Base-by-base conservation (phyloP, 1,139 yeast species). In the Meyerozyma elateridarum region DNA sequence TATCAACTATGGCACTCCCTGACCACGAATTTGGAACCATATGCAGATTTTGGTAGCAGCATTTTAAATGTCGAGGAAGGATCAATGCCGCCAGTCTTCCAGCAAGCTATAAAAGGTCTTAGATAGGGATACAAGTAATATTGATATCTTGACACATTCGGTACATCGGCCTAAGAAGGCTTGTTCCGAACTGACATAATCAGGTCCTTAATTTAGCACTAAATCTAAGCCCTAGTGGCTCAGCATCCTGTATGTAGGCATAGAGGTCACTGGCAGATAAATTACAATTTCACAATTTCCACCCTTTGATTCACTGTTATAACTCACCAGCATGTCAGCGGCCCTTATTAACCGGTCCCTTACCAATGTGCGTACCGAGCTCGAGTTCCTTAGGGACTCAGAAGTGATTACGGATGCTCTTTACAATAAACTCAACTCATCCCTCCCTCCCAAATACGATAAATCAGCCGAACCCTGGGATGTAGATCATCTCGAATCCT, bases 301-400 rank as follows among this genome's bases (percentile, higher is more conserved):
- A n/a, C n/a, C n/a, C n/a, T n/a, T n/a, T n/a, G n/a, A n/a, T n/a
- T n/a, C n/a, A n/a, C n/a, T n/a, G n/a, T n/a, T n/a, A n/a, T n/a
- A n/a, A n/a, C n/a, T 19, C 28, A 13, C 5, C 25, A 33, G 11
- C 21, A 68, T 67, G 73, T 64, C 73, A 7, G 70, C 76, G 8
- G 83, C 93, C 1, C 63, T 77, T 32, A 75, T 85, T 39, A 85
- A 85, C 61, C 77, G 95, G 49, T 84, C 95, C 3, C 60, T 85
- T 41, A 77, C 89, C 3, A 77, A 80, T 9, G 64, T 85, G 36
- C 76, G 77, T 55, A 85, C 88, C 8, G 85, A 88, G 53, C 72
- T 88, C 33, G 95, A 85, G 54, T 87, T 87, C 52, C 66, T 88
- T 33, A 64, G 61, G 33, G 95, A 85, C 46, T 81, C 93, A 1